Conservation (phyloP, 192 early-diverging fungal species). For the Mortierella antarctica region DNA sequence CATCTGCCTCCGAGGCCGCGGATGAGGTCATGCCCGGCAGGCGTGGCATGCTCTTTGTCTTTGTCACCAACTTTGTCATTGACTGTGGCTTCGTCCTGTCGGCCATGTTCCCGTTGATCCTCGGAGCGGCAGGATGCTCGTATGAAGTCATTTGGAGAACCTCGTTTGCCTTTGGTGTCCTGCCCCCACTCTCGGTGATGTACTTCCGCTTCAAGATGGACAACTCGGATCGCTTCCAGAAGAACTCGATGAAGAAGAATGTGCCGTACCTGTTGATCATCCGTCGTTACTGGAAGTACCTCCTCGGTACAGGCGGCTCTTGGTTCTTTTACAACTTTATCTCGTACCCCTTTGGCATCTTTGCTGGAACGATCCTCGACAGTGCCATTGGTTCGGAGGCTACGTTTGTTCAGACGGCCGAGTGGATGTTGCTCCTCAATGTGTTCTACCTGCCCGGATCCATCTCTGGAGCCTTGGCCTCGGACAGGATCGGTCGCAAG, state of each 20-base stretch:
- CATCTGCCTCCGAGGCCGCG: conserved; percentile 63
- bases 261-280: conserved; percentile 66
- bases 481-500: conserved; percentile 65
- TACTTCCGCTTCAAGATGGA: conserved; percentile 68
- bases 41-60: conserved; percentile 60
- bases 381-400: conserved; percentile 31
- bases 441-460: conserved; percentile 67
- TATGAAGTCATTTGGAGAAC: conserved; percentile 65
- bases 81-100: conserved; percentile 59
- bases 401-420: conserved; percentile 53
- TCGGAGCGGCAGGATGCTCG: conserved; percentile 57
- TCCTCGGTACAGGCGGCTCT: conserved; percentile 58
- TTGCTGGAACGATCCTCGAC: conserved; percentile 39
- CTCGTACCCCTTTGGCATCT: conserved; percentile 47
- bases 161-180: conserved; percentile 63
- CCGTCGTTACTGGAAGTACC: conserved; percentile 62
- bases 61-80: conserved; percentile 61
- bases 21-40: conserved; percentile 56
- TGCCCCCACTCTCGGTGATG: conserved; percentile 56
- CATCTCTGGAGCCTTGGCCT: conserved; percentile 58
- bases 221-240: conserved; percentile 60
- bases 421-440: conserved; percentile 65
- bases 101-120: conserved; percentile 56
- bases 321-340: conserved; percentile 55
- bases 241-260: conserved; percentile 58